These are phyloP conservation scores for Dianthus caryophyllus DNA, from an alignment of 148 eudicot genomes.

Conservation along the genomic window DNA sequence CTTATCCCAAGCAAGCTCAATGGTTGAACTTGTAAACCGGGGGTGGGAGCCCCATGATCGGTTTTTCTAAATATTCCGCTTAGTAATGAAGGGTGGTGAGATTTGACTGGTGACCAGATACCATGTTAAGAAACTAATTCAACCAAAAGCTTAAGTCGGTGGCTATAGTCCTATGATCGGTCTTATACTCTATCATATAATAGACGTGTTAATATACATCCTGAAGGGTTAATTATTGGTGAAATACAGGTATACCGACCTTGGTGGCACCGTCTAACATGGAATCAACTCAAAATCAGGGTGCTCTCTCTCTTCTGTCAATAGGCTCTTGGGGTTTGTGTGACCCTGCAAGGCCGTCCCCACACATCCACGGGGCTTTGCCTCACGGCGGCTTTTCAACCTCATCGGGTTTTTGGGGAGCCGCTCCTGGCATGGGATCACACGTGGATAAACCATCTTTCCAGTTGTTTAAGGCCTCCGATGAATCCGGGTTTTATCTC, in stretches of 20 bases:
- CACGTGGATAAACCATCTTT: slow-evolving; percentile 14
- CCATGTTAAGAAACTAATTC: no score
- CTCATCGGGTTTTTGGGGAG: slow-evolving; percentile 46
- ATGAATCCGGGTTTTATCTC: slow-evolving; percentile 42
- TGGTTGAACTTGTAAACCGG: no score
- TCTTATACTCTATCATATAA: no score
- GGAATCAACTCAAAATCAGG: slow-evolving; percentile 50
- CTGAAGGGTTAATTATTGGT: neutral
- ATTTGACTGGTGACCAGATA: no score
- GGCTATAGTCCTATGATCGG: no score
- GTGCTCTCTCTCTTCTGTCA: slow-evolving; percentile 99
- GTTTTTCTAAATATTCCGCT: no score
- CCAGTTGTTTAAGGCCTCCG: slow-evolving; percentile 57
- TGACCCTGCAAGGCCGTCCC: neutral
- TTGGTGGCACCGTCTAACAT: slow-evolving; percentile 37
- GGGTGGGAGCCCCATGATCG: no score
- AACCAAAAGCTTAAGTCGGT: no score
- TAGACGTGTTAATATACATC: neutral
- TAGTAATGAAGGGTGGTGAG: no score
- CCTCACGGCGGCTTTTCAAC: slow-evolving; percentile 20
- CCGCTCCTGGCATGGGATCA: slow-evolving; percentile 25
- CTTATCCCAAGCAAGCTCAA: no score
- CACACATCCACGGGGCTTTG: slow-evolving; percentile 28
- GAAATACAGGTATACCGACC: slow-evolving; percentile 41
- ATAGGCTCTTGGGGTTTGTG: slow-evolving; percentile 47